Evolutionary conservation across 2,329 filamentous ascomycete species (phyloP).

Genomic region (Beauveria medogensis): DNA sequence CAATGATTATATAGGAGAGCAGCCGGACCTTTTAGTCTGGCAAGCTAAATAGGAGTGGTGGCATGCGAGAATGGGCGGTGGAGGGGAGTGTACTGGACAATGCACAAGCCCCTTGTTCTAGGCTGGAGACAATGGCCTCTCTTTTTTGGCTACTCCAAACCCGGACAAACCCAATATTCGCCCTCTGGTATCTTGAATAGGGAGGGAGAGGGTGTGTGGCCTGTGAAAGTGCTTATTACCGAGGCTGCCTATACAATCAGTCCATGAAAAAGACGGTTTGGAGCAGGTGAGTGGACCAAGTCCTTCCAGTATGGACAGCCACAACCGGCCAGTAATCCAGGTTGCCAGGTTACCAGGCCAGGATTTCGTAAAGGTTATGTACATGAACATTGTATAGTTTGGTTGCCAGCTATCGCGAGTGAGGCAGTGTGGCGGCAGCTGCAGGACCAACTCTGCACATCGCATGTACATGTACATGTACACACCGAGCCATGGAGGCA

Average conservation of each 20-base stretch:
- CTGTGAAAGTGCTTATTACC: conserved; percentile 10
- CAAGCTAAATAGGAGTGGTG: background rate
- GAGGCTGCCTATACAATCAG: conserved; percentile 7
- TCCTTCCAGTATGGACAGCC: background rate
- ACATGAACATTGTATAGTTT: background rate
- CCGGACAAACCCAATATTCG: background rate
- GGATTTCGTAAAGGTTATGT: background rate
- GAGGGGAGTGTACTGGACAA: background rate
- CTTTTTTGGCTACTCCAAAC: background rate
- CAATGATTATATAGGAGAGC: conserved; percentile 6
- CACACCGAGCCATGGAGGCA: background rate
- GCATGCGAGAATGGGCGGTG: background rate
- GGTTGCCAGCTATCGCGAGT: background rate
- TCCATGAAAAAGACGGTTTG: background rate
- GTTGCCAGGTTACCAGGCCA: background rate
- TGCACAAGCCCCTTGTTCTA: background rate
- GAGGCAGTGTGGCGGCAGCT: background rate
- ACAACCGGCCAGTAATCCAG: background rate
- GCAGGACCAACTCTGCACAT: background rate
- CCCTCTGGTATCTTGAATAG: background rate
- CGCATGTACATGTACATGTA: background rate
- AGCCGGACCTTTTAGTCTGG: background rate
- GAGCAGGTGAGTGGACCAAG: background rate
- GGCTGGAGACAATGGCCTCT: background rate
- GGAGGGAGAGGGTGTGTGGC: background rate